Base-by-base conservation (phyloP, 169 alveolate species). In the Besnoitia besnoiti region DNA sequence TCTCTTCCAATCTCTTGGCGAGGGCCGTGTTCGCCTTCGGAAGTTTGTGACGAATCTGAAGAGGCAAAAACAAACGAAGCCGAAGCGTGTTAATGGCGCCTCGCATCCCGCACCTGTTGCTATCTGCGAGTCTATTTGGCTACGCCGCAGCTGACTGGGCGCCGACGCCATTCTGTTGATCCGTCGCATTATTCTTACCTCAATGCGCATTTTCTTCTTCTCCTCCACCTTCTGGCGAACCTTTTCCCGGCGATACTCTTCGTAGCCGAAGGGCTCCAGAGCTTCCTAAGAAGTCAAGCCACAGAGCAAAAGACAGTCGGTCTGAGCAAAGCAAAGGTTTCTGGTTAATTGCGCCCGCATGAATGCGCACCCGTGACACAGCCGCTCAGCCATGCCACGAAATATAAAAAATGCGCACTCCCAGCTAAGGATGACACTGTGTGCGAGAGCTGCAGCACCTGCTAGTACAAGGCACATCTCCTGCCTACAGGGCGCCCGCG, bases 11-110 rank as follows among this genome's bases (percentile, higher is more conserved):
- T 21, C 89, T 80, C 35, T 24, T 8, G 19, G 89, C 89, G 44
- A 80, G 39, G 16, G 89, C 89, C 44, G 73, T 5, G 47, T 80
- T 80, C n/a, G 73, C 73, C 89, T 80, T 80, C 42, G 89, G 89
- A 0, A 33, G 46, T 19, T 80, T 42, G 73, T 47, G 89, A 24
- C 73, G 62, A 47, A 80, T 47, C 89, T 80, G 89, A 27, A 47
- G 0, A 35, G 16, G 24, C 80, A 67, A 7, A 30, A n/a, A 67
- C 2, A n/a, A 30, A 67, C 42, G 44, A 42, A 30, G 19, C 46
- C 3, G 47, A 67, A 67, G 3, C 5, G 24, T 5, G 67, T 8
- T 21, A 55, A 5, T 14, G 46, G 44, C 44, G 67, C 24, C n/a
- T 51, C n/a, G n/a, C 67, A 51, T 24, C 67, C 24, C 67, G 67